Conservation (phyloP, 2,329 filamentous ascomycete genomes). For the Sporothrix brunneoviolacea region DNA sequence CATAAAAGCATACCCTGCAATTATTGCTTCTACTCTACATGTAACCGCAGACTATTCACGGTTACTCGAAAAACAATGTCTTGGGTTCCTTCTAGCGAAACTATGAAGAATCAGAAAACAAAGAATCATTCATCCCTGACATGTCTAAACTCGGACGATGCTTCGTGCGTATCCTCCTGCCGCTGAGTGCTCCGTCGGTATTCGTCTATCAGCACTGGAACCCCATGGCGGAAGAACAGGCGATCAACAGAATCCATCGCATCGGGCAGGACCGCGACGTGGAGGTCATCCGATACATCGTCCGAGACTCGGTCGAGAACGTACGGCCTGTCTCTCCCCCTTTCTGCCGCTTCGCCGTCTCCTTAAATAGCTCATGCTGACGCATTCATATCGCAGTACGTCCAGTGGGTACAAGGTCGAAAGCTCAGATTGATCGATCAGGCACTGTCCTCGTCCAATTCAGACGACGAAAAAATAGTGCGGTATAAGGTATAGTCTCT, state of each 20-base stretch:
- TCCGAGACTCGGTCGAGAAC: not conserved
- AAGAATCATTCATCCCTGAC: too few species aligned
- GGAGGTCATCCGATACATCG: not conserved
- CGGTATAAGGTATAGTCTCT: conserved; percentile 3
- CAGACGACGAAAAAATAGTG: not conserved
- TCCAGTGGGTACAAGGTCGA: not conserved
- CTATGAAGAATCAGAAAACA: too few species aligned
- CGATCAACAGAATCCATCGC: not conserved
- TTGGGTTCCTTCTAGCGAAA: too few species aligned
- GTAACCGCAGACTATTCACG: too few species aligned
- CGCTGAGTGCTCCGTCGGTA: not conserved
- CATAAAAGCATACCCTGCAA: too few species aligned
- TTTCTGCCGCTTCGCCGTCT: not conserved
- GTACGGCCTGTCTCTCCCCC: not conserved
- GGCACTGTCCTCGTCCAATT: not conserved
- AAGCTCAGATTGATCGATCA: not conserved
- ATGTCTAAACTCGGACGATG: not conserved
- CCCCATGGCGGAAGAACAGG: conserved; percentile 4
- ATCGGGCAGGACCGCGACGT: not conserved
- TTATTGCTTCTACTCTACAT: too few species aligned
- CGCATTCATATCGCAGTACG: not conserved
- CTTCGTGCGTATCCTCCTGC: not conserved
- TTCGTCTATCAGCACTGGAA: conserved; percentile 1
- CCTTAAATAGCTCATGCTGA: not conserved
- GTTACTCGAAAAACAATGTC: too few species aligned